Percentiles rank a stretch among this genome's conserved stretches.
Evolutionary conservation across 2,329 filamentous ascomycete species (phyloP).

Genomic region (Colletotrichum tropicicola): DNA sequence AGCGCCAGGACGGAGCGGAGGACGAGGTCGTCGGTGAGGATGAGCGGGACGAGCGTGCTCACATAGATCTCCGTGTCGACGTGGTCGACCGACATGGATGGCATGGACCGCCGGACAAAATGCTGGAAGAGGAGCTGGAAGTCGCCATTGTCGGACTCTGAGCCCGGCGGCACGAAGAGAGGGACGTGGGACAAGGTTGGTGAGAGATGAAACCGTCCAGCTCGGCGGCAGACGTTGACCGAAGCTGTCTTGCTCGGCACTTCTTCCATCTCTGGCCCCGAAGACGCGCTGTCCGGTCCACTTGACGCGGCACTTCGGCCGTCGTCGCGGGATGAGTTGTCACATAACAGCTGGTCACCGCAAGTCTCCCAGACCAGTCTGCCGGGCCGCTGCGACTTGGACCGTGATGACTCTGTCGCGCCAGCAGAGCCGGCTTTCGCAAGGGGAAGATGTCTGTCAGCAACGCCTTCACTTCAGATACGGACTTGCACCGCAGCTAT

Average conservation of each 20-base stretch:
- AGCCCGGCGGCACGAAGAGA: neutral
- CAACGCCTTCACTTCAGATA: neutral
- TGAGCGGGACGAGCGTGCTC: neutral
- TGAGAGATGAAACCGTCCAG: neutral
- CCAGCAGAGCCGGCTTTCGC: neutral
- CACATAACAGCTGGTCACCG: no score
- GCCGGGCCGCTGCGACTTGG: neutral
- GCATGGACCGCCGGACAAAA: neutral
- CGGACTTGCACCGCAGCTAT: no score
- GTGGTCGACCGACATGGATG: neutral
- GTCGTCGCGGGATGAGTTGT: no score
- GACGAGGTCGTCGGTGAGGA: neutral
- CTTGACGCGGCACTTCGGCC: neutral
- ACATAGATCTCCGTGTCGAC: neutral
- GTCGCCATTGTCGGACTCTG: neutral
- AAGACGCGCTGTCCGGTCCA: no score
- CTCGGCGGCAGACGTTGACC: neutral
- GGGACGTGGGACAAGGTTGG: neutral
- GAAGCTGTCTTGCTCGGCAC: neutral
- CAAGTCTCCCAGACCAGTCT: neutral
- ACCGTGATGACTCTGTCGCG: neutral
- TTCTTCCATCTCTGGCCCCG: neutral
- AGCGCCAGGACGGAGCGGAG: neutral
- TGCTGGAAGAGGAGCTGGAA: neutral
- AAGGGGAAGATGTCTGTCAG: neutral